Base-by-base conservation (phyloP, 345 rosid genomes). In the Diplotaxis tenuifolia region DNA sequence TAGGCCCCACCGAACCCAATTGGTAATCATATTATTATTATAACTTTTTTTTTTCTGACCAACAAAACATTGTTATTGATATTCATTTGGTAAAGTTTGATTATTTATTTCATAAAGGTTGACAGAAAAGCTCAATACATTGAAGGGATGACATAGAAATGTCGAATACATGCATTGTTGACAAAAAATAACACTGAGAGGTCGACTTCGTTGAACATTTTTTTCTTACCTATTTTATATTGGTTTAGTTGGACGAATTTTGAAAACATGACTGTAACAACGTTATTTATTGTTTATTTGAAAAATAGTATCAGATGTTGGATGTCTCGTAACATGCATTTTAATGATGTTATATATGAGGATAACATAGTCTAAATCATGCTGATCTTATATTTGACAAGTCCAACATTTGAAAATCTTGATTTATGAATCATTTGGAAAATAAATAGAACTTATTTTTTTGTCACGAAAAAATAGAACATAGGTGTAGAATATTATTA, bases 101-200 rank as follows among this genome's bases (percentile, higher is more conserved):
- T 45, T n/a, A n/a, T 60, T 68, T 57, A 9, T 62, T 29, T 21
- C 12, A 5, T 47, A 76, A 76, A 69, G 75, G 63, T 68, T 68
- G 72, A 55, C 72, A 25, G 18, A 3, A 10, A 68, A 69, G 49
- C 65, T 70, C 34, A 60, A 60, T 70, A 60, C 74, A 70, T 60
- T 70, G 59, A 60, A 70, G 67, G 67, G 20, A 15, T 9, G 5
- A 2, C 36, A 27, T 25, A 34, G n/a, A 21, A 54, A 50, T 67
- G 72, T 68, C 29, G 16, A 19, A 59, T 70, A 45, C 74, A 70
- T 70, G 72, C 72, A 68, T 68, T 36, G 64, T 68, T 55, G 72
- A 68, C 72, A 54, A 50, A 65, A 52, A 52, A 15, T 15, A 18
- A 60, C 18, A 19, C 31, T 31, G 50, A 45, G 50, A 45, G 50